Conservation (phyloP, 306 rosid genomes). For the Cucurbita ficifolia region DNA sequence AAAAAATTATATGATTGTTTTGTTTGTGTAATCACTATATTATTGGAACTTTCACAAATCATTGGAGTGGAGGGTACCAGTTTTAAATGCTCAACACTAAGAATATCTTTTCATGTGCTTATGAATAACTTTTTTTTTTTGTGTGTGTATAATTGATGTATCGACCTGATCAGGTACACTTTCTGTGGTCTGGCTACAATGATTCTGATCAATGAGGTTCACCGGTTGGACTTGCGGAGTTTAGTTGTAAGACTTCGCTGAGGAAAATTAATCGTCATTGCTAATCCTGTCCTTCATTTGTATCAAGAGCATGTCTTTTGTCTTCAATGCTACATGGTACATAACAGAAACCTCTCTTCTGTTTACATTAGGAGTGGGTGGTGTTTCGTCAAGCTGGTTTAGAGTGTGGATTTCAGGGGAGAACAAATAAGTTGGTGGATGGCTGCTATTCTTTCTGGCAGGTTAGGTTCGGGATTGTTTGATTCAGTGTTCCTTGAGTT, state of each 20-base stretch:
- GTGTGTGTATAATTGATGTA: background rate
- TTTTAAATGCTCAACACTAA: background rate
- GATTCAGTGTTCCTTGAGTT: slow-evolving; percentile 5
- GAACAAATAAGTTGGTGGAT: slow-evolving; percentile 91
- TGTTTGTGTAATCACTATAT: background rate
- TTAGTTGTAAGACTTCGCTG: slow-evolving; percentile 41
- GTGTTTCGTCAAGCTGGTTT: slow-evolving; percentile 68
- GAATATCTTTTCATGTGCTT: background rate
- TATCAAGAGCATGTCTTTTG: background rate
- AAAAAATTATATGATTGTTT: background rate
- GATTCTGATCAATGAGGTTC: slow-evolving; percentile 73
- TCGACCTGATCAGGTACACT: slow-evolving; percentile 51
- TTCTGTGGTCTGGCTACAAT: slow-evolving; percentile 84
- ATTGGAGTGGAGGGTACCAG: background rate
- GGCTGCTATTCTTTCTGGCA: slow-evolving; percentile 99
- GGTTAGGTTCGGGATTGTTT: slow-evolving; percentile 25
- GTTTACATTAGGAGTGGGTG: slow-evolving; percentile 57
- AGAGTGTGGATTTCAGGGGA: slow-evolving; percentile 91
- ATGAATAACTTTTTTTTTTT: background rate
- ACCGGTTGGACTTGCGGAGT: slow-evolving; percentile 66
- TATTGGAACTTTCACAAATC: background rate
- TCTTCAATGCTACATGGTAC: background rate
- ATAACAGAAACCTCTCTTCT: background rate
- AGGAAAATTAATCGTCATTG: background rate
- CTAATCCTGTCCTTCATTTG: background rate